Evolutionary conservation across 805 yeast species (phyloP).

Genomic region (Teunomyces kruisii): DNA sequence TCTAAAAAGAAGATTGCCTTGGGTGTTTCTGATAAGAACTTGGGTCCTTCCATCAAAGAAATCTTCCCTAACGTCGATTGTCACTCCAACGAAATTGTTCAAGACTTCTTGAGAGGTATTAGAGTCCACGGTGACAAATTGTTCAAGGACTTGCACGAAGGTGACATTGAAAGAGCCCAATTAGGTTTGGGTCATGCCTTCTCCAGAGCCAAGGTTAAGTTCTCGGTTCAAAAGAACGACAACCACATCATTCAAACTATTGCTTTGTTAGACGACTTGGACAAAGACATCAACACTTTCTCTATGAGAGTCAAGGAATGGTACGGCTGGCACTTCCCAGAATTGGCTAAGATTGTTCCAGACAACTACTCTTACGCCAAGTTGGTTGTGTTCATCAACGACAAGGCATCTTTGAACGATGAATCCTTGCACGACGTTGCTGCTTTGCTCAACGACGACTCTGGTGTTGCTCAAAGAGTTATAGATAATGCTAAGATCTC

Average conservation of each 20-base stretch:
- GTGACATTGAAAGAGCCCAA: slow-evolving; percentile 97
- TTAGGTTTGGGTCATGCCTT: slow-evolving; percentile 98
- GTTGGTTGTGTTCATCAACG: slow-evolving; percentile 77
- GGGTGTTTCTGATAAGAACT: slow-evolving; percentile 91
- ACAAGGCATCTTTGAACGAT: slow-evolving; percentile 83
- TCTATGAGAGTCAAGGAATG: slow-evolving; percentile 97
- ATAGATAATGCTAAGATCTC: slow-evolving; percentile 95
- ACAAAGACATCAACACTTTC: slow-evolving; percentile 96
- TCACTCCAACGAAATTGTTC: slow-evolving; percentile 86
- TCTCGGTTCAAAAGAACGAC: slow-evolving; percentile 96
- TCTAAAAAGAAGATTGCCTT: slow-evolving; percentile 66
- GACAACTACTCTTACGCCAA: slow-evolving; percentile 87
- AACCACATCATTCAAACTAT: slow-evolving; percentile 99
- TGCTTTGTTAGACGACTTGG: slow-evolving; percentile 94
- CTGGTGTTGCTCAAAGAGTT: slow-evolving; percentile 83
- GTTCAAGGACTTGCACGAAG: slow-evolving; percentile 87
- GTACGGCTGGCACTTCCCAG: slow-evolving; percentile 99
- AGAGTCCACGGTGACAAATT: slow-evolving; percentile 88
- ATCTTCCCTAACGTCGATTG: slow-evolving; percentile 85
- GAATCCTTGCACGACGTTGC: slow-evolving; percentile 95
- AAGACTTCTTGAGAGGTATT: slow-evolving; percentile 92
- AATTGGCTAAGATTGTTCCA: slow-evolving; percentile 85
- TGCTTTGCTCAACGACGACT: slow-evolving; percentile 85
- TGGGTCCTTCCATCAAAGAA: slow-evolving; percentile 97
- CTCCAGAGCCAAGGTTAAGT: slow-evolving; percentile 98